Percentiles rank a stretch among this genome's conserved stretches.
These are phyloP conservation scores for Pochonia chlamydosporia DNA, from an alignment of 2,329 filamentous ascomycete genomes.

Conservation along the genomic window DNA sequence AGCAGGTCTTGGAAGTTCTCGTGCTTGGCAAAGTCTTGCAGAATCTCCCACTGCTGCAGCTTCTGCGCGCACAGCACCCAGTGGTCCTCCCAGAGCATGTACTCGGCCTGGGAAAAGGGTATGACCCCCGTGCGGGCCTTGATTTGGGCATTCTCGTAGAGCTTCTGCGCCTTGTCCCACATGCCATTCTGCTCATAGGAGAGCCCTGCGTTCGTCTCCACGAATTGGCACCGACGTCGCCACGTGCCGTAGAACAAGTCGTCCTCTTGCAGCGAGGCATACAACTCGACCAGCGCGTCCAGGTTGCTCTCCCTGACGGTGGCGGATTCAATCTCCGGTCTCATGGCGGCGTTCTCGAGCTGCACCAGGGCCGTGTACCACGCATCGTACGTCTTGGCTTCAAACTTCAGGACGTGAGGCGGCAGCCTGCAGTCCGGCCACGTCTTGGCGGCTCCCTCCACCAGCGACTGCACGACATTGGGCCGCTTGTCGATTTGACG, in stretches of 20 bases:
- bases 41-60: conserved; percentile 96
- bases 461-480: conserved; percentile 88
- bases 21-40: conserved; percentile 96
- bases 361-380: conserved; percentile 95
- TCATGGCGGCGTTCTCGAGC: conserved; percentile 82
- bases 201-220: conserved; percentile 93
- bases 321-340: conserved; percentile 76
- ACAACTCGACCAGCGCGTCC: conserved; percentile 91
- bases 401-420: conserved; percentile 91
- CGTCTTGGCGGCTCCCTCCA: conserved; percentile 80
- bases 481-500: conserved; percentile 91
- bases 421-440: conserved; percentile 88
- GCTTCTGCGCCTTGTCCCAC: conserved; percentile 97
- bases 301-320: conserved; percentile 88
- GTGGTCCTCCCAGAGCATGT: conserved; percentile 99
- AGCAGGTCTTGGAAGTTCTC: conserved; percentile 97
- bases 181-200: conserved; percentile 99
- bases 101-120: conserved; percentile 92
- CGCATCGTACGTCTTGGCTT: conserved; percentile 87
- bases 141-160: conserved; percentile 95
- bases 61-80: conserved; percentile 98
- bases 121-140: conserved; percentile 95
- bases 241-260: conserved; percentile 97
- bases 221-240: conserved; percentile 89
- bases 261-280: conserved; percentile 85